A percentile compares a stretch with the other conserved stretches of the same genome.
Conservation (phyloP, 2,329 filamentous ascomycete species). For the Ophiostoma sp. region DNA sequence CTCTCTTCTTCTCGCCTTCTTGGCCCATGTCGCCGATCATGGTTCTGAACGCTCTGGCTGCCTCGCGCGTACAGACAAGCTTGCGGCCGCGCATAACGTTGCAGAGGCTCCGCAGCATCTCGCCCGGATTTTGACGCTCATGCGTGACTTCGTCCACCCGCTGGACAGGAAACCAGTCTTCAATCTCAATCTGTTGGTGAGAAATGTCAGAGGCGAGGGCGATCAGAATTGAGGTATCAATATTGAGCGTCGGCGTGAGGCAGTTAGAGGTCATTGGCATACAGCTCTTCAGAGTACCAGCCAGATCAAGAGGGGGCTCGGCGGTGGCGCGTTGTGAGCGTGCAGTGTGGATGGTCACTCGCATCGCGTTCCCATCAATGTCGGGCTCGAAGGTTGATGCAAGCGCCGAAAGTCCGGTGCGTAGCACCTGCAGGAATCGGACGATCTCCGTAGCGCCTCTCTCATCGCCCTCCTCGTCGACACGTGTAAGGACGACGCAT, state of each 20-base stretch:
- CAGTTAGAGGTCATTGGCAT: slow-evolving; percentile 29
- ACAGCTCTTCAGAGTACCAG: slow-evolving; percentile 27
- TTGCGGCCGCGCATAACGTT: slow-evolving; percentile 51
- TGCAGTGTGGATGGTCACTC: slow-evolving; percentile 31
- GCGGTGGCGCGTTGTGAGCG: slow-evolving; percentile 28
- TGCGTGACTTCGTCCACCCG: slow-evolving; percentile 61
- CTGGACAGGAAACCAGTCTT: slow-evolving; percentile 48
- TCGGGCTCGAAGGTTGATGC: background rate
- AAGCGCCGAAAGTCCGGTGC: slow-evolving; percentile 10
- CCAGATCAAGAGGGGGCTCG: slow-evolving; percentile 25
- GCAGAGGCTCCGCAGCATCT: slow-evolving; percentile 53
- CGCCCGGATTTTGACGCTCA: slow-evolving; percentile 56
- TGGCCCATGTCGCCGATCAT: slow-evolving; percentile 62
- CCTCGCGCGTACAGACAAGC: slow-evolving; percentile 63
- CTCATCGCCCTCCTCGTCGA: slow-evolving; percentile 28
- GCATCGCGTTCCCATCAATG: slow-evolving; percentile 28
- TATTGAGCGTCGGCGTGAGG: slow-evolving; percentile 44
- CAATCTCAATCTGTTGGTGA: slow-evolving; percentile 42
- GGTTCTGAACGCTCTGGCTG: slow-evolving; percentile 59
- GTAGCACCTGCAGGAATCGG: slow-evolving; percentile 30
- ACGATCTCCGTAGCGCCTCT: slow-evolving; percentile 29
- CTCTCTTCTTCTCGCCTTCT: slow-evolving; percentile 53
- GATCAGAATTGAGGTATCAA: slow-evolving; percentile 66
- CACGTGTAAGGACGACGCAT: slow-evolving; percentile 31
- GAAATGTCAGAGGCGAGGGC: slow-evolving; percentile 70